Evolutionary conservation across 108 stramenopile species (phyloP).

Genomic region (Stephanodiscus minutulus): DNA sequence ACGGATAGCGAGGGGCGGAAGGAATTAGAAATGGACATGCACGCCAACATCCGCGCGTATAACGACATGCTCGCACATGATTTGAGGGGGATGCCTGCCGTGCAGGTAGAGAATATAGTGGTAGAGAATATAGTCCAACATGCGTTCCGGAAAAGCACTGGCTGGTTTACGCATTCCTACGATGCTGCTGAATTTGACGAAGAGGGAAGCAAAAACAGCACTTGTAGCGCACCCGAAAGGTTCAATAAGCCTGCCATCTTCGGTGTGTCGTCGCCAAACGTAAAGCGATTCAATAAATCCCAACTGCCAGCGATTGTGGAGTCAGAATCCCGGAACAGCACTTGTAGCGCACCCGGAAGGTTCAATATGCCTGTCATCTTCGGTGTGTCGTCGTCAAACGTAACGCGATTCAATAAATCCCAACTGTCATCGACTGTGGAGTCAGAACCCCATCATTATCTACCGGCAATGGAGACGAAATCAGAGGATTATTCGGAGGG

Average conservation of each 20-base stretch:
- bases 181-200: conserved; percentile 3
- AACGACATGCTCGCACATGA: conserved; percentile 61
- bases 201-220: conserved; percentile 13
- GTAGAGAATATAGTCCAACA: conserved; percentile 15
- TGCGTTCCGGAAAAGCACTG: neutral
- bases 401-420: neutral
- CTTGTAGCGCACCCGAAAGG: neutral
- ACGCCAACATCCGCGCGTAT: conserved; percentile 49
- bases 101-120: conserved; percentile 14
- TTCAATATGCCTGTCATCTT: neutral
- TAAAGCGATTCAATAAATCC: neutral
- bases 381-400: neutral
- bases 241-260: neutral
- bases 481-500: neutral
- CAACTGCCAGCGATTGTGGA: too few relatives aligned
- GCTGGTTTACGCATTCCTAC: neutral
- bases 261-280: neutral
- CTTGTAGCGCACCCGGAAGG: neutral
- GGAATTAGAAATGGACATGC: conserved; percentile 57
- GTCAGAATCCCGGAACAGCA: neutral
- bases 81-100: conserved; percentile 47
- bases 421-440: neutral
- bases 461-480: neutral
- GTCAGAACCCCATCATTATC: neutral
- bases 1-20: conserved; percentile 44